These are phyloP conservation scores for Cylindricascospora bacillispora DNA, from an alignment of 1,139 yeast genomes.

Conservation along the genomic window DNA sequence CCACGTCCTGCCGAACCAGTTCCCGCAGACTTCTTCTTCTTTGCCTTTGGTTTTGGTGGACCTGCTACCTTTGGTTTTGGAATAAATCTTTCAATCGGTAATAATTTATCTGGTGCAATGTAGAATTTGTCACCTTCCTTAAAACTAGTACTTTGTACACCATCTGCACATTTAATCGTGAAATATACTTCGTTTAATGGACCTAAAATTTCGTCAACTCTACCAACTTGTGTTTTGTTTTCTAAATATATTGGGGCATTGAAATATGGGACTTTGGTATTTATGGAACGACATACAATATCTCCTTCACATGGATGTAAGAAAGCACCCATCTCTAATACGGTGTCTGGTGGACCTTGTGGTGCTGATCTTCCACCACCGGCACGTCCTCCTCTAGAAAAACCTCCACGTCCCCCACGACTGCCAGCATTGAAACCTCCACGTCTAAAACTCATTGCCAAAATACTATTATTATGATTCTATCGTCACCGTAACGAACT, in stretches of 20 bases:
- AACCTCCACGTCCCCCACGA: constrained; percentile 25
- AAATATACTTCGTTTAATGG: constrained; percentile 94
- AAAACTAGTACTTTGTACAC: constrained; percentile 87
- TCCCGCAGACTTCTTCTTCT: constrained; percentile 34
- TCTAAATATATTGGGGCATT: constrained; percentile 97
- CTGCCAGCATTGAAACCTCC: constrained; percentile 10
- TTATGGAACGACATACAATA: constrained; percentile 89
- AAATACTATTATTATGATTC: neutral
- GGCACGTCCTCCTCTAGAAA: constrained; percentile 16
- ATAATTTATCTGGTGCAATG: constrained; percentile 88
- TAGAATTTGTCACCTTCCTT: constrained; percentile 91
- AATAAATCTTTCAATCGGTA: constrained; percentile 90
- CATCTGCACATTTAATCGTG: constrained; percentile 92
- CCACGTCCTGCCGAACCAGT: constrained; percentile 37
- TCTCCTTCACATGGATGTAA: constrained; percentile 94
- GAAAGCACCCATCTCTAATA: constrained; percentile 88
- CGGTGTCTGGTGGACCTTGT: constrained; percentile 74
- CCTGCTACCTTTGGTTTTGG: constrained; percentile 83
- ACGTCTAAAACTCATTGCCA: constrained; percentile 22
- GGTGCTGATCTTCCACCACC: constrained; percentile 16
- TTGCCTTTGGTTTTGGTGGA: constrained; percentile 62
- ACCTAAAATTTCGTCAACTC: constrained; percentile 96
- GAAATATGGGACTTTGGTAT: constrained; percentile 91
- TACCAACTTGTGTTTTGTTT: constrained; percentile 90
- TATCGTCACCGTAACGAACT: neutral